Base-by-base conservation (phyloP, 306 rosid species). In the Cucurbita moschata region DNA sequence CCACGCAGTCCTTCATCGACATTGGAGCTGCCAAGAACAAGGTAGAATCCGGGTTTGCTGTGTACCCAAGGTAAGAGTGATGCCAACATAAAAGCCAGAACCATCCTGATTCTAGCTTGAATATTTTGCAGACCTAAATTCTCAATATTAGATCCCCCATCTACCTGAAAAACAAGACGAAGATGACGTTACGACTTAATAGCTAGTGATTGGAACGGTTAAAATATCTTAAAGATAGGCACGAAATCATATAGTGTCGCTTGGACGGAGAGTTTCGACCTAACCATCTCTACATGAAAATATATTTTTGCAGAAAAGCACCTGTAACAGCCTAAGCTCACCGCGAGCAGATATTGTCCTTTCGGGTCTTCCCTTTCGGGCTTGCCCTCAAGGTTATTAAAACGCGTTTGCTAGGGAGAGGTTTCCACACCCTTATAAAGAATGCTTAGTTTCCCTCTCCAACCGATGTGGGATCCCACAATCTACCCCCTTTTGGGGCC, bases 31-130 rank as follows among this genome's bases (percentile, higher is more conserved):
- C 96, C 99, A 78, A 94, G 80, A 77, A 94, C 97, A 81, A 94
- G 99, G 86, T 83, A 91, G 88, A 94, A 91, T 64, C 95, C 96
- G 60, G 85, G 83, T 79, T 90, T 91, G 72, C 30, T 84, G 79
- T 94, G 97, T 83, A 94, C 99, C 99, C 97, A 94, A 72, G 99
- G 97, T 84, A 91, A 83, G 57, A 94, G 97, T 57, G 96, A 94
- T 0, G 99, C 99, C 64, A 86, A 78, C 99, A 91, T 94, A 83
- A 91, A 94, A 84, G 99, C 99, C 63, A 94, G 83, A 73, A 94
- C 91, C 99, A 94, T 94, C 76, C 97, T 88, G 35, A 91, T 88
- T 83, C 96, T 83, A 77, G 97, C 97, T 83, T 91, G 99, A 82
- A 94, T 94, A 82, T 94, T 94, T 71, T 94, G 97, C 82, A 94